Evolutionary conservation across 2,329 filamentous ascomycete genomes (phyloP), one percentile per base, ranked within the genome.

Genomic region (Kalaharituber pfeilii): DNA sequence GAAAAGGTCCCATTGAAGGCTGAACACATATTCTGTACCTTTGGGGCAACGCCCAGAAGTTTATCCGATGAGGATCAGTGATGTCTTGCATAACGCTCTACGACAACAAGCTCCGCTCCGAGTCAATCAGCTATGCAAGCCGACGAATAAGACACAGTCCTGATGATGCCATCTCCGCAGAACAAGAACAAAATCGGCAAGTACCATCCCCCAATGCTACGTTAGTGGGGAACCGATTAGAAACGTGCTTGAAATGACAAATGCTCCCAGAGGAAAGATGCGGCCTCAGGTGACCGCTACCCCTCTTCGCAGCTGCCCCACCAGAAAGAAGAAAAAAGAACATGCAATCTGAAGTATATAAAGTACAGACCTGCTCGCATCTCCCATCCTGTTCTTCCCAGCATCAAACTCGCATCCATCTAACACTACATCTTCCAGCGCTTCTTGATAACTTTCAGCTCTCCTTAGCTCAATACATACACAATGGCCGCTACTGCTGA

Each of bases 291-390:
- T 22, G 13, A 47, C 22, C 15, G 42, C 3, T 47, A 47, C 42
- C 42, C 42, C 42, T 47, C 42, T 50, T 86, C 83, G 54, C 77
- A 65, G 30, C 81, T 76, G 53, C 75, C 75, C 53, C 88, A 73
- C 3, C 18, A 20, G 5, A 11, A 7, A 49, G 13, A 22, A 13
- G 13, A 18, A n/a, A 2, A 20, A 49, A 20, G 44, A 20, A 13
- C 22, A 49, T 20, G 22, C 24, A 49, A 13, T 22, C 22, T 26
- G 44, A 20, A 5, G n/a, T n/a, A n/a, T n/a, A n/a, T n/a, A n/a
- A n/a, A n/a, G n/a, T n/a, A n/a, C n/a, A n/a, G n/a, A n/a, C n/a
- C n/a, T n/a, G n/a, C 8, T 25, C 26, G 25, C 47, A 28, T 18
- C 47, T 22, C 9, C 47, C 22, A 20, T 15, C 15, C 47, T 29